These are phyloP conservation scores for Vitis hybrid DNA, from an alignment of 177 flowering plant species.

Conservation along the genomic window DNA sequence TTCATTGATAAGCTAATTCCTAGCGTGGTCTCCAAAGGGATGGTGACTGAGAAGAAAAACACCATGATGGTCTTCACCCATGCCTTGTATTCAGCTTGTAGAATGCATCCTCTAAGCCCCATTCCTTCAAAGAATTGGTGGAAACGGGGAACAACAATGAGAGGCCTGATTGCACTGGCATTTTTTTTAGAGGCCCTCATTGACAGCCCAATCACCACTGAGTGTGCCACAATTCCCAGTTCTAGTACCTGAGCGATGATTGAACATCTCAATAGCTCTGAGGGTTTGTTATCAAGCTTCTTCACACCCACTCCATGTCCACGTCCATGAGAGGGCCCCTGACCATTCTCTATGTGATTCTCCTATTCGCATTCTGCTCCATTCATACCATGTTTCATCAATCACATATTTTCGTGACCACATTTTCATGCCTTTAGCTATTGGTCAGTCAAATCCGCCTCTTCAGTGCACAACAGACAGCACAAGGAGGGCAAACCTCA, in stretches of 20 bases:
- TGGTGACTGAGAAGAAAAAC: conserved; percentile 29
- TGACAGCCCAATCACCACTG: conserved; percentile 30
- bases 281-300: neutral
- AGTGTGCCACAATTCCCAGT: conserved; percentile 31
- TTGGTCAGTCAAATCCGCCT: too few relatives aligned
- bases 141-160: conserved; percentile 29
- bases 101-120: conserved; percentile 35
- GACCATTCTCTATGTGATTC: neutral
- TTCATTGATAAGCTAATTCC: conserved; percentile 24
- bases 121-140: conserved; percentile 37
- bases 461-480: too few relatives aligned
- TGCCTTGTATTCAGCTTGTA: conserved; percentile 24
- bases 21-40: conserved; percentile 20
- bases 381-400: neutral
- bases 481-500: too few relatives aligned
- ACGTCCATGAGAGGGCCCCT: conserved; percentile 17
- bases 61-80: conserved; percentile 23
- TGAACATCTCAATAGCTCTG: conserved; percentile 34
- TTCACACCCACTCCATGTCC: neutral
- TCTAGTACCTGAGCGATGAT: conserved; percentile 52
- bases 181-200: conserved; percentile 25
- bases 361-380: neutral
- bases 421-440: too few relatives aligned
- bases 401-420: too few relatives aligned
- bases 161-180: conserved; percentile 26